Evolutionary conservation across 2,329 filamentous ascomycete genomes (phyloP).

Genomic region (Zymoseptoria tritici): DNA sequence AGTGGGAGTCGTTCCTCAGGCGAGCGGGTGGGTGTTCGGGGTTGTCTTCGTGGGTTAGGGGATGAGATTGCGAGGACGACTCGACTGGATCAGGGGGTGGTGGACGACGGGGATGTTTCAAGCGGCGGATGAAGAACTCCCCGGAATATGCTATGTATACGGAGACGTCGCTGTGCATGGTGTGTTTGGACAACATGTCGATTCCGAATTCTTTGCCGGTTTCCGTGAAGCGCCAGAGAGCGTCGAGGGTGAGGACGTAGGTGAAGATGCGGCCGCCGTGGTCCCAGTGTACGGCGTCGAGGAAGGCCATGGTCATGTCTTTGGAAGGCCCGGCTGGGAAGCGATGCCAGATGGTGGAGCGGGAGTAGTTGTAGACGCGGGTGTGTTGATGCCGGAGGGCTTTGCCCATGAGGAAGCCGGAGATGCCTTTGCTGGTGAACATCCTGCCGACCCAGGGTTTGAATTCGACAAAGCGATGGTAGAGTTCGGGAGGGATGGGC

Average conservation of each 20-base stretch:
- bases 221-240: conserved; percentile 82
- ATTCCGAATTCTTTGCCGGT: conserved; percentile 94
- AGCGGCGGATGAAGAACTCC: conserved; percentile 80
- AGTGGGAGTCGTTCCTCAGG: background rate
- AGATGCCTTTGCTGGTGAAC: conserved; percentile 71
- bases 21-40: conserved; percentile 44
- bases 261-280: conserved; percentile 83
- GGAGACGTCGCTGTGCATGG: conserved; percentile 90
- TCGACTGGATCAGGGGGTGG: conserved; percentile 39
- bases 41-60: conserved; percentile 29
- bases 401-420: conserved; percentile 72
- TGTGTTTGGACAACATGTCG: conserved; percentile 88
- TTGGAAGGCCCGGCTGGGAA: conserved; percentile 54
- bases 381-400: conserved; percentile 84
- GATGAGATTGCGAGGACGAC: conserved; percentile 37
- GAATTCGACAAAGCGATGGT: conserved; percentile 91
- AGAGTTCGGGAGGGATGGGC: conserved; percentile 70
- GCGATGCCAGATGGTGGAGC: conserved; percentile 62
- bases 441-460: conserved; percentile 82
- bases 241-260: conserved; percentile 83
- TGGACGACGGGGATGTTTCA: conserved; percentile 43
- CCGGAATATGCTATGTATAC: conserved; percentile 88
- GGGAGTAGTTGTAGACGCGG: conserved; percentile 83
- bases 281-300: conserved; percentile 80
- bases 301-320: conserved; percentile 69